A percentile compares a stretch with the other conserved stretches of the same genome.
Conservation (phyloP, 2,329 filamentous ascomycete genomes). For the Aspergillus arachidicola region DNA sequence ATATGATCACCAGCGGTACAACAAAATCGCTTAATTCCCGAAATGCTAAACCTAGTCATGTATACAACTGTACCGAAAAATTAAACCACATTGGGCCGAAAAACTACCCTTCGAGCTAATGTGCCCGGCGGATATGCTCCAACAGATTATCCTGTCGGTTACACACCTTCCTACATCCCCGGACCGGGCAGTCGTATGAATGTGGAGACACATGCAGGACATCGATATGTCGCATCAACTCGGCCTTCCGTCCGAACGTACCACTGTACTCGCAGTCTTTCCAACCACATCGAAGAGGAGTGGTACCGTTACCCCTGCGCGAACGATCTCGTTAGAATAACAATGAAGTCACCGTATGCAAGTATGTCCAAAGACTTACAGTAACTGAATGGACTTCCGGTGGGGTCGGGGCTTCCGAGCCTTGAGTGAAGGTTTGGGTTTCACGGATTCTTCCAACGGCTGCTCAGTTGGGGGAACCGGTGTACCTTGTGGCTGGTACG, state of each 20-base stretch:
- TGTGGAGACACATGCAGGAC: neutral
- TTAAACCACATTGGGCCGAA: fast-evolving
- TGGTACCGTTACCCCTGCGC: neutral
- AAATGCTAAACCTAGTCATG: neutral
- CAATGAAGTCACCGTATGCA: too few relatives aligned
- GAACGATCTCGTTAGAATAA: too few relatives aligned
- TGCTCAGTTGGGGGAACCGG: neutral
- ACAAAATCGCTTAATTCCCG: neutral
- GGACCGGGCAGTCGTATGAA: neutral
- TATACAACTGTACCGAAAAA: fast-evolving
- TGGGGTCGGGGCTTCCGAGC: fast-evolving
- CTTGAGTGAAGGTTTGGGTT: fast-evolving
- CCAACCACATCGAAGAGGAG: neutral
- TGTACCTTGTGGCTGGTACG: too few relatives aligned
- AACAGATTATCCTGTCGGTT: neutral
- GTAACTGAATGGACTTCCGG: fast-evolving
- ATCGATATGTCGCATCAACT: neutral
- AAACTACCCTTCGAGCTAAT: fast-evolving
- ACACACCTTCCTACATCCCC: neutral
- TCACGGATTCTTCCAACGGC: neutral
- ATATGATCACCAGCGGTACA: fast-evolving
- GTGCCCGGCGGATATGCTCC: neutral
- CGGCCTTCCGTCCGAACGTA: neutral
- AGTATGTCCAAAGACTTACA: neutral
- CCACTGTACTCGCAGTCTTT: neutral